Evolutionary conservation across 352 stramenopile species (phyloP).

Genomic region (Globisporangium nodosum): DNA sequence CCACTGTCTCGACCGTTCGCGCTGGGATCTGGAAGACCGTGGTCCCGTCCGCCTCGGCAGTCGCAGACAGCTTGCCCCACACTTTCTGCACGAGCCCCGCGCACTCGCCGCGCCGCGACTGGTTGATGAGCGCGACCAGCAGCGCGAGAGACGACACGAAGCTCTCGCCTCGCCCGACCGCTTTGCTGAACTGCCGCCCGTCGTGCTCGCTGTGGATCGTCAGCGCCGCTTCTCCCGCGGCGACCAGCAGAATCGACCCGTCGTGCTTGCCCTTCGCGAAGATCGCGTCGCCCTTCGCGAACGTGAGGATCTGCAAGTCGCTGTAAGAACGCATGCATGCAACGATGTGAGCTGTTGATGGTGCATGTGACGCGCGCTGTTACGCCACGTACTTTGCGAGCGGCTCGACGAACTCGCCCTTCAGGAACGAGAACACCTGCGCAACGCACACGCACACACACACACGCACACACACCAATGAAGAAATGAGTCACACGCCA

Average conservation of each 20-base stretch:
- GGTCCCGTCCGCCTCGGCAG: constrained; percentile 38
- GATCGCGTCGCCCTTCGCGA: constrained; percentile 45
- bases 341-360: no score
- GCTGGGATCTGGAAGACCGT: constrained; percentile 61
- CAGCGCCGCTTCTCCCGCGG: constrained; percentile 46
- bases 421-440: constrained; percentile 69
- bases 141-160: constrained; percentile 66
- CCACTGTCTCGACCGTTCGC: constrained; percentile 37
- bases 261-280: constrained; percentile 55
- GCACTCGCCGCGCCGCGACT: constrained; percentile 24
- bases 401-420: constrained; percentile 55
- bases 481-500: neutral
- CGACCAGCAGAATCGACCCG: constrained; percentile 73
- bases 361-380: no score
- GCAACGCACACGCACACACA: neutral
- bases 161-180: constrained; percentile 52
- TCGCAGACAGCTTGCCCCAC: constrained; percentile 49
- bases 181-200: constrained; percentile 41
- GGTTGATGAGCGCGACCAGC: constrained; percentile 47
- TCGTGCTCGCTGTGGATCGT: constrained; percentile 44
- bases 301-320: constrained; percentile 51
- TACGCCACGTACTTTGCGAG: constrained; percentile 29
- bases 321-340: neutral
- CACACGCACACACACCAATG: neutral
- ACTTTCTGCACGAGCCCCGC: constrained; percentile 33